These are phyloP conservation scores for Fraxinus sp. DNA, from an alignment of 305 asterid genomes.

Conservation along the genomic window DNA sequence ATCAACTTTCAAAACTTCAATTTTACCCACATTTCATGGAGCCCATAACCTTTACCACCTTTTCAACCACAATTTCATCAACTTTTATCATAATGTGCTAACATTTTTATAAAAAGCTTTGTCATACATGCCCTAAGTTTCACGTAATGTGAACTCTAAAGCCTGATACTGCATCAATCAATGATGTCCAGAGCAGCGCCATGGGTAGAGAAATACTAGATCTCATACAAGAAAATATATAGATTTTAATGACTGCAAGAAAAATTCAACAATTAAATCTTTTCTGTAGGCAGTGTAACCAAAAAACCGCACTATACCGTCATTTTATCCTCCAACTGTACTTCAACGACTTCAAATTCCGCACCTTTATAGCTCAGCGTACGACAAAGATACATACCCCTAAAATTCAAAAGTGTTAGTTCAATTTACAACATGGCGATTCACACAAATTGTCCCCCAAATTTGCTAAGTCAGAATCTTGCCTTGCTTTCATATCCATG, in stretches of 20 bases:
- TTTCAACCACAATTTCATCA: background rate
- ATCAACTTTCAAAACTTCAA: background rate
- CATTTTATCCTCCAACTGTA: slow-evolving; percentile 77
- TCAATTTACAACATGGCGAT: slow-evolving; percentile 27
- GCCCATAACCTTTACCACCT: background rate
- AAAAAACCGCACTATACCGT: slow-evolving; percentile 46
- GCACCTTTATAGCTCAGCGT: slow-evolving; percentile 98
- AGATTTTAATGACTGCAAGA: background rate
- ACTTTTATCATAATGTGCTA: background rate
- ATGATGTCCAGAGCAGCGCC: slow-evolving; percentile 6
- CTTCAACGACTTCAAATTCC: slow-evolving; percentile 96
- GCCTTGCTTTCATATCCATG: slow-evolving; percentile 99
- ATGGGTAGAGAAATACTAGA: background rate
- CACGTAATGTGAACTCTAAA: background rate
- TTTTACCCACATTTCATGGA: background rate
- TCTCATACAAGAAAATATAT: background rate
- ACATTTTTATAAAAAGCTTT: background rate
- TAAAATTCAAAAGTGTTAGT: slow-evolving; percentile 29
- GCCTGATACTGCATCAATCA: background rate
- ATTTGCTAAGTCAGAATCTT: slow-evolving; percentile 47
- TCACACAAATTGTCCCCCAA: slow-evolving; percentile 16
- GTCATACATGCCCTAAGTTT: background rate
- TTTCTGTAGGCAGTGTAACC: slow-evolving; percentile 25
- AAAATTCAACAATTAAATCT: background rate
- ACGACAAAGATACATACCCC: slow-evolving; percentile 99